A percentile compares a stretch with the other conserved stretches of the same genome.
Conservation (phyloP, 2,329 filamentous ascomycete species). For the Aspergillus ochraceus region DNA sequence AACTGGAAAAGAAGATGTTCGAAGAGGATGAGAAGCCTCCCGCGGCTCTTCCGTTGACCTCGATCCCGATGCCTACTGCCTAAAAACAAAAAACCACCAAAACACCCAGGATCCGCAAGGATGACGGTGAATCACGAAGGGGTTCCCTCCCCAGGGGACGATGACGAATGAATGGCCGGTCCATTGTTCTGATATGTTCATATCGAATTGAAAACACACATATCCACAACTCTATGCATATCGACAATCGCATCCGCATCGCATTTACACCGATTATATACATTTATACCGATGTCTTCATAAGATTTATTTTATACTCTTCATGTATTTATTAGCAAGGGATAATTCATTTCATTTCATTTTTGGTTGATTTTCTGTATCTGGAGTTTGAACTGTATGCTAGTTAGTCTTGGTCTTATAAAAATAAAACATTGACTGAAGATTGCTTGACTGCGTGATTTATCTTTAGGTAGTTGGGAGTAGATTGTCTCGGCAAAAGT, state of each 20-base stretch:
- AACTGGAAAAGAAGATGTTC: slow-evolving; percentile 51
- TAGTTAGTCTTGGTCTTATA: neutral
- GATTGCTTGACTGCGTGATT: too few species aligned
- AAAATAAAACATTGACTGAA: too few species aligned
- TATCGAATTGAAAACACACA: neutral
- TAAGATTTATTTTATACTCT: neutral
- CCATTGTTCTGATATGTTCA: neutral
- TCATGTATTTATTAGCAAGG: neutral
- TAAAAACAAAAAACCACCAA: neutral
- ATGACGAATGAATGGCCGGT: neutral
- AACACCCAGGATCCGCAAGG: neutral
- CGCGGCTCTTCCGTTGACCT: slow-evolving; percentile 20
- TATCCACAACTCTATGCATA: neutral
- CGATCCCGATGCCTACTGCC: slow-evolving; percentile 27
- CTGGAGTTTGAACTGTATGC: neutral
- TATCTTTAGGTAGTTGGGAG: too few species aligned
- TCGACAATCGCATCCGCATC: neutral
- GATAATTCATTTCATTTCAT: neutral
- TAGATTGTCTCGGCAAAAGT: too few species aligned
- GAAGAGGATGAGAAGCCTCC: slow-evolving; percentile 41
- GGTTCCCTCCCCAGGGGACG: neutral
- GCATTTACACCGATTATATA: neutral
- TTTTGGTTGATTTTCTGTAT: neutral
- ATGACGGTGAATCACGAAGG: neutral
- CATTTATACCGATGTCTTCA: neutral